These are phyloP conservation scores for Hibiscus mutabilis DNA, from an alignment of 345 rosid species.

Conservation along the genomic window DNA sequence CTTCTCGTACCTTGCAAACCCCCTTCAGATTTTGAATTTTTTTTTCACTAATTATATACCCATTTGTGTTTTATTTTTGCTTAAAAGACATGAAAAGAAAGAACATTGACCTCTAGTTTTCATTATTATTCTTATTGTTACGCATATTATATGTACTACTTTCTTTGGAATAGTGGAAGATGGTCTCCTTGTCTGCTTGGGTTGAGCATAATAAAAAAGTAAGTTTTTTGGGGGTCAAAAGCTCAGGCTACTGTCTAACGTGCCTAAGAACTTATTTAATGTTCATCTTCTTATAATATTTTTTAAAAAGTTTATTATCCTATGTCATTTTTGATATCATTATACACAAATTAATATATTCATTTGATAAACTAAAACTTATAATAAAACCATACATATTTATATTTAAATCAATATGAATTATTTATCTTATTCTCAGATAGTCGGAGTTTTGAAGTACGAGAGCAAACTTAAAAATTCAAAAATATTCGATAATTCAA, in stretches of 20 bases:
- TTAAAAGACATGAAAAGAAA: slow-evolving; percentile 23
- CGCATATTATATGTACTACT: neutral
- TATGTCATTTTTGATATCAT: neutral
- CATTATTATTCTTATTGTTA: neutral
- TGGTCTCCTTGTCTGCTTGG: slow-evolving; percentile 46
- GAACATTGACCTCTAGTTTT: slow-evolving; percentile 8
- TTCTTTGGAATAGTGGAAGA: slow-evolving; percentile 35
- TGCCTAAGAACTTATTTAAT: slow-evolving; percentile 1
- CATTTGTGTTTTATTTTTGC: neutral
- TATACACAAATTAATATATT: too few relatives aligned
- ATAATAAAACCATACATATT: too few relatives aligned
- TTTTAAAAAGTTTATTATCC: neutral
- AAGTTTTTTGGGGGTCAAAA: slow-evolving; percentile 25
- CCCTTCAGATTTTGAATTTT: neutral
- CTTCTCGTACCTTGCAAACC: too few relatives aligned
- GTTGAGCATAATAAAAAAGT: neutral
- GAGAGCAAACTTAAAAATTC: too few relatives aligned
- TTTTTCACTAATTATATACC: slow-evolving; percentile 28
- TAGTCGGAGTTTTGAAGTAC: too few relatives aligned
- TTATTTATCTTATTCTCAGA: too few relatives aligned
- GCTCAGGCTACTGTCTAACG: slow-evolving; percentile 14
- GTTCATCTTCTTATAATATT: neutral
- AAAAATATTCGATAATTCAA: too few relatives aligned
- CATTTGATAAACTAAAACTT: too few relatives aligned
- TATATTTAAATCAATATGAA: too few relatives aligned